phyloP scores from a whole-genome alignment of 768 basidiomycete species.

The Clitopilus hobsonii region DNA sequence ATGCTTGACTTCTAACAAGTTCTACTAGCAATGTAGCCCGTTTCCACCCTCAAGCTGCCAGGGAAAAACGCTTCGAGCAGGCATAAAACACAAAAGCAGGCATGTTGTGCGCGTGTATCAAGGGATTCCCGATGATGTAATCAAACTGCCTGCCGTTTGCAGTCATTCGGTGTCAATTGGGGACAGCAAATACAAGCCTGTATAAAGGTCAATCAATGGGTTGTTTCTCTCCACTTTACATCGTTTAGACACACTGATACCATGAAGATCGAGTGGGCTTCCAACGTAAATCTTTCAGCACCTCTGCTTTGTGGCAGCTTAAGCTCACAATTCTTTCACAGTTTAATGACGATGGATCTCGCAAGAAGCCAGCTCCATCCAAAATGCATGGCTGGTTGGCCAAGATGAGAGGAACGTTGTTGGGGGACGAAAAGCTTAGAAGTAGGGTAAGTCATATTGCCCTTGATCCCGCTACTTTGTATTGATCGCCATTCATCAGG shows the following conservation, averaged over 20 bases:
- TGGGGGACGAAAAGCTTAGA: conserved; percentile 57
- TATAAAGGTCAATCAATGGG: conserved; percentile 8
- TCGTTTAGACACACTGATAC: conserved; percentile 8
- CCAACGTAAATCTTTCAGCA: conserved; percentile 24
- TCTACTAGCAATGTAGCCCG: not conserved
- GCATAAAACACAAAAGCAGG: not conserved
- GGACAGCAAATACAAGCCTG: not conserved
- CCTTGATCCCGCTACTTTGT: not conserved
- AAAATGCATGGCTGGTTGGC: conserved; percentile 74
- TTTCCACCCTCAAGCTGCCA: not conserved
- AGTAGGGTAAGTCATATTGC: conserved; percentile 31
- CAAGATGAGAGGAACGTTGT: conserved; percentile 71
- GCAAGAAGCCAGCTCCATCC: conserved; percentile 45
- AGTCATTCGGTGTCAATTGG: not conserved
- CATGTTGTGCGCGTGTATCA: not conserved
- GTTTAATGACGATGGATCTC: conserved; percentile 40
- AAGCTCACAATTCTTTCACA: conserved; percentile 10
- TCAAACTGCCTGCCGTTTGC: not conserved
- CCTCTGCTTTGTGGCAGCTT: conserved; percentile 4
- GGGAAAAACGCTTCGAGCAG: not conserved
- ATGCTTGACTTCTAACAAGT: not conserved
- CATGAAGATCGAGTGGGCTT: conserved; percentile 55
- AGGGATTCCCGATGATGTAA: not conserved
- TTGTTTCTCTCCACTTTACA: conserved; percentile 3
- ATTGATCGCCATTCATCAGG: conserved; percentile 26